phyloP scores from a whole-genome alignment of 2,329 filamentous ascomycete species.

The Pseudogymnoascus sp. region DNA sequence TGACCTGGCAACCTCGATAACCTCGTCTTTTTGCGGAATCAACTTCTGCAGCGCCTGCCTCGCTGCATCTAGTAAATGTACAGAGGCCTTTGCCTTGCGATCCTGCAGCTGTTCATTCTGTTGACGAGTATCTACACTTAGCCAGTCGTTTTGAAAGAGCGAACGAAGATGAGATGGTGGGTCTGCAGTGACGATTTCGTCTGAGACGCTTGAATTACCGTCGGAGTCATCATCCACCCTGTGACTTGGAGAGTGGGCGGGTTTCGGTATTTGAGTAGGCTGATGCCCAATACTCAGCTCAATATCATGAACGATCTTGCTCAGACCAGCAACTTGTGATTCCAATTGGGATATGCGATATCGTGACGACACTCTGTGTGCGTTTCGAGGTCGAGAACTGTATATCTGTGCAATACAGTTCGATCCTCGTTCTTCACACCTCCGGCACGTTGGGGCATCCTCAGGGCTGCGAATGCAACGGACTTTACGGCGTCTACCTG shows the following conservation, averaged over 20 bases:
- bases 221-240: conserved; percentile 15
- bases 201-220: conserved; percentile 14
- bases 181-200: conserved; percentile 17
- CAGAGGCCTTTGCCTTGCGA: conserved; percentile 23
- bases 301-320: conserved; percentile 17
- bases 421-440: conserved; percentile 18
- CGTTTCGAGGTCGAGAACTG: conserved; percentile 13
- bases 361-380: conserved; percentile 18
- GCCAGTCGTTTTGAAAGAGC: conserved; percentile 27
- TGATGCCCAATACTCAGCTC: conserved; percentile 16
- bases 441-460: conserved; percentile 20
- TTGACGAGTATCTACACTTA: conserved; percentile 21
- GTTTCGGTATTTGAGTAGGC: conserved; percentile 7
- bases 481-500: conserved; percentile 28
- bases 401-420: conserved; percentile 20
- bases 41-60: conserved; percentile 18
- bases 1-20: conserved; percentile 19
- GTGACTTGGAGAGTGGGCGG: background rate
- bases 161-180: conserved; percentile 26
- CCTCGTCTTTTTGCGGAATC: conserved; percentile 24
- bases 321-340: conserved; percentile 19
- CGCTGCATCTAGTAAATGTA: conserved; percentile 13
- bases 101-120: conserved; percentile 31
- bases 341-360: conserved; percentile 21
- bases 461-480: conserved; percentile 25